These are phyloP conservation scores for Ulota crispa DNA, from an alignment of 225 moss, liverwort and hornwort species.

Conservation along the genomic window DNA sequence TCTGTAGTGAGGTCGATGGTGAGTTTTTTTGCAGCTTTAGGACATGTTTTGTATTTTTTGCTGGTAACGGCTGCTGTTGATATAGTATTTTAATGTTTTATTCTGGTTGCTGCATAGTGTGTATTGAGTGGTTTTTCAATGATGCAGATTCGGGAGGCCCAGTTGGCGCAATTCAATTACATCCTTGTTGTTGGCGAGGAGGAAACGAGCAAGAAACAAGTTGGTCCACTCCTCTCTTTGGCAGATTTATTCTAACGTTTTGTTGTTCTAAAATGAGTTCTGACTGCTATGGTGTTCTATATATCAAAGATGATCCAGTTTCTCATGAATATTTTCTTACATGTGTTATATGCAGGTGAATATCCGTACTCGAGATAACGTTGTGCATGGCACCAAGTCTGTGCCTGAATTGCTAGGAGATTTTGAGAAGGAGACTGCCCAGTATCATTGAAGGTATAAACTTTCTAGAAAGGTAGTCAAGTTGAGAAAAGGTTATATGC, in stretches of 20 bases:
- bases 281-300: neutral
- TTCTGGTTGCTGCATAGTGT: neutral
- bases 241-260: neutral
- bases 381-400: conserved; percentile 66
- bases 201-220: conserved; percentile 62
- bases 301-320: neutral
- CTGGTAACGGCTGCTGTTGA: neutral
- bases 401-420: conserved; percentile 67
- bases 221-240: conserved; percentile 12
- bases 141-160: conserved; percentile 82
- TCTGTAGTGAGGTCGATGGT: neutral
- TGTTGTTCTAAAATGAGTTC: neutral
- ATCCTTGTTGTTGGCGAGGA: conserved; percentile 94
- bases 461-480: neutral
- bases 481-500: conserved; percentile 2
- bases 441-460: conserved; percentile 40
- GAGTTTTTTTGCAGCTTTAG: neutral
- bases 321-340: neutral
- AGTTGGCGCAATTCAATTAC: conserved; percentile 92
- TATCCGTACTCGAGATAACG: conserved; percentile 80
- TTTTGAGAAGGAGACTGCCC: conserved; percentile 62
- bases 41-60: neutral
- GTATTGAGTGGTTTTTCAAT: neutral
- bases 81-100: neutral
- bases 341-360: conserved; percentile 56